These are phyloP conservation scores for Vitis vinifera DNA, from an alignment of 164 flowering plant genomes.

Conservation along the genomic window ASM3070453v1 NC_081809.1:1270001-1270500, in stretches of 20 bases:
- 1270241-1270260: conserved; percentile 73
- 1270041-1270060: conserved; percentile 56
- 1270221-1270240: conserved; percentile 79
- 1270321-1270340: background rate
- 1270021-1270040: conserved; percentile 62
- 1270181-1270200: conserved; percentile 79
- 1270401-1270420: too few species aligned
- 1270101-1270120: conserved; percentile 57
- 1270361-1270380: too few species aligned
- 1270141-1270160: conserved; percentile 80
- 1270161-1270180: conserved; percentile 68
- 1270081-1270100: conserved; percentile 40
- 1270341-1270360: too few species aligned
- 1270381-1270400: too few species aligned
- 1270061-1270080: background rate
- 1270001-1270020: conserved; percentile 73
- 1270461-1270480: too few species aligned
- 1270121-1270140: conserved; percentile 37
- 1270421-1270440: too few species aligned
- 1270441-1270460: too few species aligned
- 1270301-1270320: conserved; percentile 22
- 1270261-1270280: conserved; percentile 65
- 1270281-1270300: conserved; percentile 58
- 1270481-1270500: too few species aligned
- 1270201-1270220: conserved; percentile 71